phyloP scores from a whole-genome alignment of 768 basidiomycete species.

The Xerocomellus intermedius region DNA sequence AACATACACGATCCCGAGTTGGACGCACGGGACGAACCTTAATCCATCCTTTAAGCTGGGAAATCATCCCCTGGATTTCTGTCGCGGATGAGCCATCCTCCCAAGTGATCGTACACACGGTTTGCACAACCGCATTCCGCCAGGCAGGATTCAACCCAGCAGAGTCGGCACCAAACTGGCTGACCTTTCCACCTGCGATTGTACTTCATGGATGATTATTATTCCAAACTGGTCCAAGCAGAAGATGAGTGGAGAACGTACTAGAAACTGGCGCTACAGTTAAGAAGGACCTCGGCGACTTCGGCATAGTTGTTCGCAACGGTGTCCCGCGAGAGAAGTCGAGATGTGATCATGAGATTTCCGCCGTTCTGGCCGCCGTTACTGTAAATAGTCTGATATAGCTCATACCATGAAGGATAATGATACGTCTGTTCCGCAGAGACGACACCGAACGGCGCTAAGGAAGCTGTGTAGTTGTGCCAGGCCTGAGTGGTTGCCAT shows the following conservation, averaged over 20 bases:
- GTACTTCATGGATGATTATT: conserved; percentile 23
- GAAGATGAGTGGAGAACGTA: background rate
- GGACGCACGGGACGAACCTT: conserved; percentile 21
- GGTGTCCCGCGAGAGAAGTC: conserved; percentile 11
- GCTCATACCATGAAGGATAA: conserved; percentile 9
- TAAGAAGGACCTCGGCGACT: conserved; percentile 2
- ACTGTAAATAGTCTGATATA: background rate
- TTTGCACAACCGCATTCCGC: conserved; percentile 40
- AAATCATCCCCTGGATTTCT: conserved; percentile 14
- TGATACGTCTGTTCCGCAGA: background rate
- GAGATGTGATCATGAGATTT: conserved; percentile 4
- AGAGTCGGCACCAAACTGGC: conserved; percentile 35
- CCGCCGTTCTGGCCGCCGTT: background rate
- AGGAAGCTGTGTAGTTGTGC: conserved; percentile 22
- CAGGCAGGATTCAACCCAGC: conserved; percentile 49
- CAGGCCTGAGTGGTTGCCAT: conserved; percentile 37
- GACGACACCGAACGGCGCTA: conserved; percentile 7
- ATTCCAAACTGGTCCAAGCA: background rate
- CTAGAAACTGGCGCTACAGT: conserved; percentile 4
- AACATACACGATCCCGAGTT: no score
- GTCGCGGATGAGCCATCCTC: conserved; percentile 17
- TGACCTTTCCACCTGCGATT: conserved; percentile 45
- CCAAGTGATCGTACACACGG: conserved; percentile 20
- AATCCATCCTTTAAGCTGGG: conserved; percentile 17
- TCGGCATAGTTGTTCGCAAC: conserved; percentile 3